These are phyloP conservation scores for Ogataea neopini DNA, from an alignment of 805 yeast genomes.

Conservation along the genomic window DNA sequence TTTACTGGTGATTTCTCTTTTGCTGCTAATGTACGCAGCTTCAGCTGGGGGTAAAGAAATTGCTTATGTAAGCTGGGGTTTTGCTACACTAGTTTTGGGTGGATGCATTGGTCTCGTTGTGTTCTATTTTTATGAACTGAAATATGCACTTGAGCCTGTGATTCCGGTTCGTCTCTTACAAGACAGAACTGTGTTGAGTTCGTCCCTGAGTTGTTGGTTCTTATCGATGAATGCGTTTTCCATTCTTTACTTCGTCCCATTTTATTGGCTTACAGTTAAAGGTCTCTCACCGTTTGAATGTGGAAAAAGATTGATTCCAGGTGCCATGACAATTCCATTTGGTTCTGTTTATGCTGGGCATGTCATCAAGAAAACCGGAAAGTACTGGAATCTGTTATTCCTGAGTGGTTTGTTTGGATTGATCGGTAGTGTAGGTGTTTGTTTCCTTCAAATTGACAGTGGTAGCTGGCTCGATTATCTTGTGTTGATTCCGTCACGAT, in stretches of 20 bases:
- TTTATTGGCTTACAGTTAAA: constrained; percentile 45
- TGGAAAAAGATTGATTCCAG: constrained; percentile 49
- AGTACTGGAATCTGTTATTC: constrained; percentile 51
- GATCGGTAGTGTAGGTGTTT: constrained; percentile 46
- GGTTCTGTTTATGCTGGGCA: constrained; percentile 71
- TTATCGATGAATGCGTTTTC: constrained; percentile 70
- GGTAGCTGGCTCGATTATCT: constrained; percentile 41
- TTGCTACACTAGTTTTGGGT: constrained; percentile 40
- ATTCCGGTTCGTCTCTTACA: constrained; percentile 61
- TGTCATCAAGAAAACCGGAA: constrained; percentile 68
- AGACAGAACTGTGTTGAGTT: constrained; percentile 60
- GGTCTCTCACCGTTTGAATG: constrained; percentile 29
- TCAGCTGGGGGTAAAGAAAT: constrained; percentile 64
- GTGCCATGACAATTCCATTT: constrained; percentile 64
- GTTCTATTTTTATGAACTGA: constrained; percentile 54
- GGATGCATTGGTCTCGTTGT: constrained; percentile 32
- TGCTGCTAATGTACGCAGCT: constrained; percentile 60
- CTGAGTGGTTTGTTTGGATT: constrained; percentile 45
- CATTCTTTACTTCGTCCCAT: constrained; percentile 67
- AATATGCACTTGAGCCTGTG: constrained; percentile 62
- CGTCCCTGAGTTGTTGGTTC: constrained; percentile 70
- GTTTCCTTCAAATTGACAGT: constrained; percentile 19
- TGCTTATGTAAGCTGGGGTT: constrained; percentile 45
- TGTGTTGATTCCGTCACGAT: constrained; percentile 55
- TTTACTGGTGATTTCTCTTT: constrained; percentile 56